A percentile compares a stretch with the other conserved stretches of the same genome.
Conservation (phyloP, 2,329 filamentous ascomycete species). For the Pestalotiopsis sp. region DNA sequence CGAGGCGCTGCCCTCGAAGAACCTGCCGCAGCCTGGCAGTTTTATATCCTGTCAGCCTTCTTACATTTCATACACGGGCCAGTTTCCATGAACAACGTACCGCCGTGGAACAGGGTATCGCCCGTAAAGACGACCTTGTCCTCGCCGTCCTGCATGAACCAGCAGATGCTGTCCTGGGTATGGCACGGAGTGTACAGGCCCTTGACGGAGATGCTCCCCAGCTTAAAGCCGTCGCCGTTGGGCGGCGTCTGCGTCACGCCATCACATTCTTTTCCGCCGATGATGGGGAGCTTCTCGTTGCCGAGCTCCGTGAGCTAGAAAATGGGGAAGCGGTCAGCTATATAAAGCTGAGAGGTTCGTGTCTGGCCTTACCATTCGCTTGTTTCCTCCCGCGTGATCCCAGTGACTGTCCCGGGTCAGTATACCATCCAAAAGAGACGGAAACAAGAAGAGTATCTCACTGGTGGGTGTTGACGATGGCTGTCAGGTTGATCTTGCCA, state of each 20-base stretch:
- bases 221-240: constrained; percentile 76
- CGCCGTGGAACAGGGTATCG: constrained; percentile 93
- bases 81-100: constrained; percentile 43
- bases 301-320: constrained; percentile 43
- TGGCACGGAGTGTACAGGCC: constrained; percentile 96
- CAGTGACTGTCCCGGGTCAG: constrained; percentile 66
- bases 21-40: constrained; percentile 78
- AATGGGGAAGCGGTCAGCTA: neutral
- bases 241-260: constrained; percentile 76
- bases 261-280: constrained; percentile 86
- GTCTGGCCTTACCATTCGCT: constrained; percentile 65
- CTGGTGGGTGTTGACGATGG: constrained; percentile 98
- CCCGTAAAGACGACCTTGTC: constrained; percentile 87
- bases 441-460: constrained; percentile 47
- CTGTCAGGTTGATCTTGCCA: constrained; percentile 79
- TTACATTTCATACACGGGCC: too few species aligned
- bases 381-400: constrained; percentile 93
- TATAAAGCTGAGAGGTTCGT: neutral
- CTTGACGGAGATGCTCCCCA: constrained; percentile 82
- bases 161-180: constrained; percentile 98
- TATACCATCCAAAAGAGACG: neutral
- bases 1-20: constrained; percentile 87
- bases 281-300: constrained; percentile 71
- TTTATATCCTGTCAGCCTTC: neutral
- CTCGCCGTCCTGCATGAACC: constrained; percentile 79